phyloP scores from a whole-genome alignment of 2,329 filamentous ascomycete species.

The Hortaea werneckii region DNA sequence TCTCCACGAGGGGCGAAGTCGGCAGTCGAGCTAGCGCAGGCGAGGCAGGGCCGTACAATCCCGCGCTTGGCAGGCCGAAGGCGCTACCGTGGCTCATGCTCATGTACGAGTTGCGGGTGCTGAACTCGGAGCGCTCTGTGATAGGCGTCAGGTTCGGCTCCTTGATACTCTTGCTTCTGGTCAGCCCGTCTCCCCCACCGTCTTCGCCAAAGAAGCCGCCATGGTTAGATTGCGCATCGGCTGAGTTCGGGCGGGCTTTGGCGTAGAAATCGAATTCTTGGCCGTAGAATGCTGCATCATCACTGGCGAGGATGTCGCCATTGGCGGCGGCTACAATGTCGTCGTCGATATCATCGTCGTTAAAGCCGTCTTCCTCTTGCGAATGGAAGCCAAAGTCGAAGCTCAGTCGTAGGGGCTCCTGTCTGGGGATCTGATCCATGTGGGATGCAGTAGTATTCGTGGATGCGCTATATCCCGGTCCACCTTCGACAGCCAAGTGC shows the following conservation, averaged over 20 bases:
- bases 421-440: conserved; percentile 7
- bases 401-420: conserved; percentile 20
- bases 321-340: conserved; percentile 92
- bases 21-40: conserved; percentile 60
- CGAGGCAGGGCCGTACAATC: conserved; percentile 59
- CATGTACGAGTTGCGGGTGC: conserved; percentile 84
- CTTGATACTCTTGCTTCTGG: conserved; percentile 63
- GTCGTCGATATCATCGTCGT: conserved; percentile 52
- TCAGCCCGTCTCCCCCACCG: conserved; percentile 47
- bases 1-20: conserved; percentile 10
- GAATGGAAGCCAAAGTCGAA: conserved; percentile 41
- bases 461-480: conserved; percentile 17
- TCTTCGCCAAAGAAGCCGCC: conserved; percentile 84
- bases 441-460: conserved; percentile 7
- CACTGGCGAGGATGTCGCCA: conserved; percentile 81
- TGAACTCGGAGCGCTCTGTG: conserved; percentile 91
- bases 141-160: conserved; percentile 94
- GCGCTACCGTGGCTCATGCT: conserved; percentile 47
- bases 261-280: conserved; percentile 97
- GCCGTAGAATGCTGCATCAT: conserved; percentile 89
- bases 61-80: conserved; percentile 39
- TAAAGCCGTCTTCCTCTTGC: conserved; percentile 31
- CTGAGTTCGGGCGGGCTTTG: conserved; percentile 31
- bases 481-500: not conserved
- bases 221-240: conserved; percentile 51